These are phyloP conservation scores for Cyphellophora attinorum DNA, from an alignment of 2,329 filamentous ascomycete genomes.

Conservation along the genomic window DNA sequence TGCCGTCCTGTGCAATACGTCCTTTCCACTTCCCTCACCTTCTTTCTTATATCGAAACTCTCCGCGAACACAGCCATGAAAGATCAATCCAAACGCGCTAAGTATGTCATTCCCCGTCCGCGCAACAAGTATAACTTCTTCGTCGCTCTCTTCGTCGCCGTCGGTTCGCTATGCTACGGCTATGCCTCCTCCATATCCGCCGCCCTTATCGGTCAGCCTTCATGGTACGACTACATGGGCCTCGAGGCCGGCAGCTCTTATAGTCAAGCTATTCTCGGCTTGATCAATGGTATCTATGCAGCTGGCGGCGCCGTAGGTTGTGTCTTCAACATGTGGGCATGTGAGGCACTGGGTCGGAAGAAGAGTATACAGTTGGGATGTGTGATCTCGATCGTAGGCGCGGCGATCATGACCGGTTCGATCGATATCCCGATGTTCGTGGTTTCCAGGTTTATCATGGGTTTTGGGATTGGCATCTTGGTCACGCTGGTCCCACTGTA, in stretches of 20 bases:
- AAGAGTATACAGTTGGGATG: neutral
- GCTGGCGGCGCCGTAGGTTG: slow-evolving; percentile 11
- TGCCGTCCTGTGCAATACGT: too few species aligned
- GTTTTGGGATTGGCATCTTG: slow-evolving; percentile 10
- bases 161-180: slow-evolving; percentile 15
- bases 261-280: slow-evolving; percentile 31
- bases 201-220: slow-evolving; percentile 11
- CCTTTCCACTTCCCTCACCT: too few species aligned
- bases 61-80: too few species aligned
- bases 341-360: slow-evolving; percentile 10
- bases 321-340: slow-evolving; percentile 8
- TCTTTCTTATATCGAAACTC: too few species aligned
- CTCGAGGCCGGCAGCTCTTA: slow-evolving; percentile 20
- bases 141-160: slow-evolving; percentile 10
- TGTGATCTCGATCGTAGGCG: slow-evolving; percentile 9
- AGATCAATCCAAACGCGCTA: neutral
- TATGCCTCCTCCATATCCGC: slow-evolving; percentile 15
- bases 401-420: slow-evolving; percentile 11
- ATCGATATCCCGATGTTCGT: slow-evolving; percentile 15
- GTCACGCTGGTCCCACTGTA: slow-evolving; percentile 9
- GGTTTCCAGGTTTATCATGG: slow-evolving; percentile 13
- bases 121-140: slow-evolving; percentile 3
- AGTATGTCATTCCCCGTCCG: neutral
- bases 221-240: slow-evolving; percentile 29
- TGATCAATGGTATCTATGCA: slow-evolving; percentile 13